Evolutionary conservation across 768 basidiomycete species (phyloP).

Genomic region (Brasilioporus rufonigricans): DNA sequence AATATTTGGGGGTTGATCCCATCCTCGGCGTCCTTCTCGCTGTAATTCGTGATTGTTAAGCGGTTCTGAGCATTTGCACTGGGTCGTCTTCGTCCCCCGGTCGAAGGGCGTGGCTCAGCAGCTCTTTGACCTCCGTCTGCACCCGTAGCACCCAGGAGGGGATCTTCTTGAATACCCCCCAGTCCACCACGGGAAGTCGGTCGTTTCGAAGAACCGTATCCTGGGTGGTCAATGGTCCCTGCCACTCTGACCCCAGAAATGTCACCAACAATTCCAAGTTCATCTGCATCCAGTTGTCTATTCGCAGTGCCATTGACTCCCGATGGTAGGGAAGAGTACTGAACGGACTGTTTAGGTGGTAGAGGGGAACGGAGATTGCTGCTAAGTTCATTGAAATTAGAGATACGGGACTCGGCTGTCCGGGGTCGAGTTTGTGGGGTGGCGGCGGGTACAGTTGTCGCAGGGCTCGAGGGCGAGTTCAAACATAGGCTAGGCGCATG

Average conservation of each 20-base stretch:
- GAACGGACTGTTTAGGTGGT: slow-evolving; percentile 20
- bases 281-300: slow-evolving; percentile 15
- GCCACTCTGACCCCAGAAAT: slow-evolving; percentile 5
- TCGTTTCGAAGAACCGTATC: slow-evolving; percentile 19
- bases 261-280: slow-evolving; percentile 20
- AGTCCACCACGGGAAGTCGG: slow-evolving; percentile 18
- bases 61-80: slow-evolving; percentile 34
- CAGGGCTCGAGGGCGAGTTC: slow-evolving; percentile 26
- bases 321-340: slow-evolving; percentile 30
- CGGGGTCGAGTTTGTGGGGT: slow-evolving; percentile 21
- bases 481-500: slow-evolving; percentile 41
- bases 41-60: slow-evolving; percentile 42
- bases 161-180: slow-evolving; percentile 26
- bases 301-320: slow-evolving; percentile 19
- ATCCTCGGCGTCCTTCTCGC: slow-evolving; percentile 40
- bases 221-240: slow-evolving; percentile 29
- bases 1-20: slow-evolving; percentile 21
- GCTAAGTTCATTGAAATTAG: slow-evolving; percentile 7
- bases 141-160: background rate
- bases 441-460: slow-evolving; percentile 30
- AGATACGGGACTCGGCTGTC: slow-evolving; percentile 20
- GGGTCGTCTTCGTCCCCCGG: slow-evolving; percentile 30
- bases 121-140: slow-evolving; percentile 2
- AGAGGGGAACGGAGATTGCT: slow-evolving; percentile 5
- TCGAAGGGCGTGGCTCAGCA: slow-evolving; percentile 5